Percentiles rank a stretch among this genome's conserved stretches.
phyloP scores from a whole-genome alignment of 495 filamentous ascomycete species.

The Pseudotulostoma volvatum region DNA sequence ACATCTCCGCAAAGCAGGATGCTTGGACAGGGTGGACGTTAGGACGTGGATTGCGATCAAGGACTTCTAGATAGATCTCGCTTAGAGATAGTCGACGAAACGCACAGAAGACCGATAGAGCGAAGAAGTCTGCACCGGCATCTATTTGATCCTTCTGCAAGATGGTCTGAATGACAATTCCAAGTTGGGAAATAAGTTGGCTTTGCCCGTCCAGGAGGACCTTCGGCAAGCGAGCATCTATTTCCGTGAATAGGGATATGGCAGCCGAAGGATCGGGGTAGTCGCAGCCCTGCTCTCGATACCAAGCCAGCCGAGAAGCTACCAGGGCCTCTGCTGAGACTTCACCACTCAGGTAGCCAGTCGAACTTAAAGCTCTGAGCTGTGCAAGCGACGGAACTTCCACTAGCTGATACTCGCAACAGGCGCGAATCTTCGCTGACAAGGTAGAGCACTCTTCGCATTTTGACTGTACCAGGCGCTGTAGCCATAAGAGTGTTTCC shows the following conservation, averaged over 20 bases:
- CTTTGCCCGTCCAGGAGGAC: constrained; percentile 26
- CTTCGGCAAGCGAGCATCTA: constrained; percentile 22
- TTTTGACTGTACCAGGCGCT: constrained; percentile 13
- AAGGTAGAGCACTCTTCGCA: constrained; percentile 7
- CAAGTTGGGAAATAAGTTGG: constrained; percentile 25
- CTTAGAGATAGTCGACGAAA: constrained; percentile 38
- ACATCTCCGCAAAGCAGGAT: constrained; percentile 42
- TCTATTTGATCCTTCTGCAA: constrained; percentile 25
- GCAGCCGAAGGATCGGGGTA: constrained; percentile 23
- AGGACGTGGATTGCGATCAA: constrained; percentile 41
- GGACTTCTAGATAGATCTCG: constrained; percentile 43
- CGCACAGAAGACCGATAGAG: constrained; percentile 38
- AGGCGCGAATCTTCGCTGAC: constrained; percentile 20
- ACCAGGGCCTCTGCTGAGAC: constrained; percentile 28
- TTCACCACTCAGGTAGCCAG: constrained; percentile 32
- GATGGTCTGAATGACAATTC: constrained; percentile 19
- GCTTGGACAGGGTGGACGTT: constrained; percentile 41
- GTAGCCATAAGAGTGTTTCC: constrained; percentile 23
- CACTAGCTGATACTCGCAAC: constrained; percentile 31
- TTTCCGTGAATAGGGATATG: constrained; percentile 29
- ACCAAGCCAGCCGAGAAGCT: constrained; percentile 33
- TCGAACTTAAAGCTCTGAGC: constrained; percentile 30
- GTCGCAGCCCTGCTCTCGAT: constrained; percentile 25
- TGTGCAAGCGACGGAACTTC: constrained; percentile 34
- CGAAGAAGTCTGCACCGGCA: constrained; percentile 33